phyloP scores from a whole-genome alignment of 2,329 filamentous ascomycete species.

The Phialemoniopsis sp. region DNA sequence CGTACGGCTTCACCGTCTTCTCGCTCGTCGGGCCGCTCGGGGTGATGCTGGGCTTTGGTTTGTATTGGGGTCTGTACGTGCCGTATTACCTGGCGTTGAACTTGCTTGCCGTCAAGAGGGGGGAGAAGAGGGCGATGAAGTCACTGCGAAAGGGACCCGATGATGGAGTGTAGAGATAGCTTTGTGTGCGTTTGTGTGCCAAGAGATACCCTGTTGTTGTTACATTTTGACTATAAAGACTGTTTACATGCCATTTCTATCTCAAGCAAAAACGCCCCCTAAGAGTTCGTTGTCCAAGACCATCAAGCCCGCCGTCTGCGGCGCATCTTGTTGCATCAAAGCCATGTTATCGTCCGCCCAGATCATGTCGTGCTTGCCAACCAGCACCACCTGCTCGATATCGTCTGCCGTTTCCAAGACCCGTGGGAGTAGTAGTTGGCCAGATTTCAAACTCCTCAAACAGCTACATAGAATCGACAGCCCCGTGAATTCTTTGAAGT shows the following conservation, averaged over 20 bases:
- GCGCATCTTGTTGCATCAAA: no score
- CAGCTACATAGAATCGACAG: constrained; percentile 12
- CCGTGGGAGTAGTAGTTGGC: constrained; percentile 5
- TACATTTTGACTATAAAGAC: no score
- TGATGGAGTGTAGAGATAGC: neutral
- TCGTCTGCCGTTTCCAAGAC: constrained; percentile 12
- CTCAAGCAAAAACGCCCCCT: no score
- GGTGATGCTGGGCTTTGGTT: constrained; percentile 7
- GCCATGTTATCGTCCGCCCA: constrained; percentile 8
- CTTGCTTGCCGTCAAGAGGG: neutral
- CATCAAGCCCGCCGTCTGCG: no score
- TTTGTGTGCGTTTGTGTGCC: no score
- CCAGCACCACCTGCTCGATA: constrained; percentile 15
- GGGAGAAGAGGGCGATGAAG: neutral
- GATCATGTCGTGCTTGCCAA: constrained; percentile 12
- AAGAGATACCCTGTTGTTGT: no score
- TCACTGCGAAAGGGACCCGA: neutral
- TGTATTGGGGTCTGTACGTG: constrained; percentile 11
- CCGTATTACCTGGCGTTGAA: constrained; percentile 10
- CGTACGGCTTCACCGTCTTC: constrained; percentile 44
- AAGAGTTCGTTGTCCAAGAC: no score
- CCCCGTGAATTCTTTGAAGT: constrained; percentile 15
- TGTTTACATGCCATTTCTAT: no score
- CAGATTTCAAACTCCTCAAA: constrained; percentile 6
- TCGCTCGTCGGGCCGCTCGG: constrained; percentile 35